These are phyloP conservation scores for Backusella morwellensis DNA, from an alignment of 192 early-diverging fungal genomes.

Conservation along the genomic window DNA sequence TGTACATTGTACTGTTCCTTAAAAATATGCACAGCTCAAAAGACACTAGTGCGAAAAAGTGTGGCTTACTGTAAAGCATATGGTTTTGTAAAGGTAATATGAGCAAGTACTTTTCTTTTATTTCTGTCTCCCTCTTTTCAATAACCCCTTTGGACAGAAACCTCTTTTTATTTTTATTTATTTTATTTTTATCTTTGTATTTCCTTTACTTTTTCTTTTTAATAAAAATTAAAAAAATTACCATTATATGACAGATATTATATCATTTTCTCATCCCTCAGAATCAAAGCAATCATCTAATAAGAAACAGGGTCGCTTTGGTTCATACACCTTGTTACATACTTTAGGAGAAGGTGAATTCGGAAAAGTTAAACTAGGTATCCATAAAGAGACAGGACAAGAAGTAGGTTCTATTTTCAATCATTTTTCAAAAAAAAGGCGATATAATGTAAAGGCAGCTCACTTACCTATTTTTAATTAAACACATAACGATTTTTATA, in stretches of 20 bases:
- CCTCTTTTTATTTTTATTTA: neutral
- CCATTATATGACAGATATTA: neutral
- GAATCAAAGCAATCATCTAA: neutral
- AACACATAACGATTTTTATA: neutral
- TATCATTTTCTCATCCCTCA: neutral
- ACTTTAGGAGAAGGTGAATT: conserved; percentile 92
- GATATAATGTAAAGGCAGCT: neutral
- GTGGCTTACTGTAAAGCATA: neutral
- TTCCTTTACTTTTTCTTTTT: conserved; percentile 3
- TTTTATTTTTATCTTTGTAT: neutral
- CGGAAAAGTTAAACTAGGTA: conserved; percentile 85
- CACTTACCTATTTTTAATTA: neutral
- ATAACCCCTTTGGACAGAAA: neutral
- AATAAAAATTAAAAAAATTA: neutral
- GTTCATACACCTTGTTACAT: conserved; percentile 80
- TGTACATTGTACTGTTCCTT: neutral
- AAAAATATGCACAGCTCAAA: conserved; percentile 1
- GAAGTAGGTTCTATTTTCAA: conserved; percentile 20
- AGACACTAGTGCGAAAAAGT: neutral
- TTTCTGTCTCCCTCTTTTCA: conserved; percentile 2
- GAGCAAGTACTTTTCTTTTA: neutral
- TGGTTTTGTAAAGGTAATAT: neutral
- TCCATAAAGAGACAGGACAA: conserved; percentile 57
- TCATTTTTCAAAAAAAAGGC: neutral
- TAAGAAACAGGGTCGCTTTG: conserved; percentile 35